A percentile compares a stretch with the other conserved stretches of the same genome.
phyloP scores from a whole-genome alignment of 164 flowering plant genomes.

The Magnolia changhungtana region DNA sequence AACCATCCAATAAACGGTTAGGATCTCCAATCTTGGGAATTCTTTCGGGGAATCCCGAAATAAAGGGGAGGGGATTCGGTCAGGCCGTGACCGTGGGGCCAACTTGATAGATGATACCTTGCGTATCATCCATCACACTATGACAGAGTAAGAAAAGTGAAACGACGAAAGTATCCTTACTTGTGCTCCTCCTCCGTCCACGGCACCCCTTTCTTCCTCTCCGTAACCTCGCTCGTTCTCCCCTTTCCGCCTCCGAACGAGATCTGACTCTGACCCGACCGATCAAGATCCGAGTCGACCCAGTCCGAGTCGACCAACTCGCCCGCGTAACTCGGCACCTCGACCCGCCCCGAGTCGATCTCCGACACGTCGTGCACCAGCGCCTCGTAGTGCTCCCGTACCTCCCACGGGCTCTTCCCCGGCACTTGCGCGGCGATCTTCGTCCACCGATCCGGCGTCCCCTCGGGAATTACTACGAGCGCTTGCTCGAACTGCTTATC shows the following conservation, averaged over 20 bases:
- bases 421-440: constrained; percentile 45
- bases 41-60: no score
- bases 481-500: constrained; percentile 70
- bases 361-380: constrained; percentile 45
- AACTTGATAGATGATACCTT: no score
- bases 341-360: constrained; percentile 63
- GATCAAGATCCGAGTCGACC: constrained; percentile 13
- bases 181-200: constrained; percentile 84
- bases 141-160: background rate
- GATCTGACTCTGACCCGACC: constrained; percentile 27
- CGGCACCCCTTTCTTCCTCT: constrained; percentile 69
- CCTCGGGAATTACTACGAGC: constrained; percentile 43
- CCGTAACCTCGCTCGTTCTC: constrained; percentile 30
- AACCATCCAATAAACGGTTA: no score
- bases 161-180: constrained; percentile 18
- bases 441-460: constrained; percentile 45
- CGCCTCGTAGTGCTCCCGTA: constrained; percentile 46
- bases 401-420: constrained; percentile 47
- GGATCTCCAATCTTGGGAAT: no score
- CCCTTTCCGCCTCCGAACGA: constrained; percentile 23
- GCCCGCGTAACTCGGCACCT: constrained; percentile 48
- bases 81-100: no score
- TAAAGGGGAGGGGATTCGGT: no score
- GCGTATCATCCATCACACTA: no score
- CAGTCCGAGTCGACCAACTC: constrained; percentile 15